Base-by-base conservation (phyloP, 305 asterid genomes). In the Coffea humblotiana region DNA sequence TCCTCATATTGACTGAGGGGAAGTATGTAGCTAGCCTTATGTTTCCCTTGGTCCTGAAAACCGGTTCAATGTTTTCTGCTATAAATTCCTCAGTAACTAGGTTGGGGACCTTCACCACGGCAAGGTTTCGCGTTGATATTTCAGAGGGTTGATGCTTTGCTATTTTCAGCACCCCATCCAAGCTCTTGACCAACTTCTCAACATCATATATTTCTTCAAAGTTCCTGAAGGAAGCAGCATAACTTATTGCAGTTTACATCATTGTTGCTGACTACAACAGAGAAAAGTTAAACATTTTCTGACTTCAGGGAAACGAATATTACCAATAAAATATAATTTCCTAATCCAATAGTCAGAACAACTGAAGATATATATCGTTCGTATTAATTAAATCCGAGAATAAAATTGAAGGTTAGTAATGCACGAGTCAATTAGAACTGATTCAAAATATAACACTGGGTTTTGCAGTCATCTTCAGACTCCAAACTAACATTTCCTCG, bases 1-100 rank as follows among this genome's bases (percentile, higher is more conserved):
- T 90, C 86, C 93, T 96, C 99, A 96, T 94, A 87, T 96, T 96
- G 79, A 91, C 92, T 8, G 97, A 92, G 70, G 98, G 97, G 87
- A 95, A 96, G 88, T 91, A 92, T 56, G 98, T 92, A 45, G 90
- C 95, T 35, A 96, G 90, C 87, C 97, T 89, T 79, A 94, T 74
- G 88, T 92, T 94, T 51, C 97, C 94, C 86, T 94, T 96, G 56
- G 88, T 54, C 83, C 88, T 91, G 86, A 94, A 96, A 51, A 86
- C 81, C 48, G 98, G 91, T 86, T 90, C 94, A 37, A 96, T 84
- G 37, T 90, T 90, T 76, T 92, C 94, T 75, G 97, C 89, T 72
- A 96, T 88, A 71, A 89, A 83, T 23, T 85, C 97, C 85, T 94
- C 95, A 6, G 92, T 85, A 58, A 94, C 97, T 80, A 96, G 90